These are phyloP conservation scores for Pyracantha coccinea DNA, from an alignment of 331 rosid genomes.

Conservation along the genomic window DNA sequence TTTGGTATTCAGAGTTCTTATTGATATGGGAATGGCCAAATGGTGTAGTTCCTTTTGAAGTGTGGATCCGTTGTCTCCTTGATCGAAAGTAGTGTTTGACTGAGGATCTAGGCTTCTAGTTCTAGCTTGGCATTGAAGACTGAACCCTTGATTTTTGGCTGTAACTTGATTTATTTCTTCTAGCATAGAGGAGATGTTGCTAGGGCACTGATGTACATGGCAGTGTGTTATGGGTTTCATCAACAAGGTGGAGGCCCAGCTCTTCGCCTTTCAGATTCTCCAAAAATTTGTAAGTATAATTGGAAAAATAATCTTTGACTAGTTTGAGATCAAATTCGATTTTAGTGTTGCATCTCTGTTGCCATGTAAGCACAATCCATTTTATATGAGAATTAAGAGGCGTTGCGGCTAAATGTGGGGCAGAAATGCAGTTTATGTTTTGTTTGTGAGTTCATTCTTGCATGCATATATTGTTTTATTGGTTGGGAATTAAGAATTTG, in stretches of 20 bases:
- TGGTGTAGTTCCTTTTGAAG: background rate
- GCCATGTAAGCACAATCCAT: background rate
- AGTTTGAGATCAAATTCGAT: background rate
- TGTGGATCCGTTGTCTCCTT: background rate
- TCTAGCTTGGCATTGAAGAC: background rate
- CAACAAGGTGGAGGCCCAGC: conserved; percentile 37
- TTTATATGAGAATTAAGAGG: background rate
- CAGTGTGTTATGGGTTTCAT: conserved; percentile 51
- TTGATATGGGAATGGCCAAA: background rate
- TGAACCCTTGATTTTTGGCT: background rate
- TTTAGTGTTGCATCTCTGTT: background rate
- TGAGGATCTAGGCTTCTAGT: background rate
- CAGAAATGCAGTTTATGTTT: background rate
- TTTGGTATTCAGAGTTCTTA: too few relatives aligned
- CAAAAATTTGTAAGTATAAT: conserved; percentile 36
- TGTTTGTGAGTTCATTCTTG: background rate
- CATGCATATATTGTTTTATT: background rate
- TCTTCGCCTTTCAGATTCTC: conserved; percentile 65
- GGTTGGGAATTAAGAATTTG: background rate
- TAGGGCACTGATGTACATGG: conserved; percentile 79
- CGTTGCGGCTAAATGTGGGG: background rate
- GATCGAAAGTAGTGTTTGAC: background rate
- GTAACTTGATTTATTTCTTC: background rate
- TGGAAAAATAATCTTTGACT: background rate
- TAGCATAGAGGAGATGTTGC: conserved; percentile 83